A percentile compares a stretch with the other conserved stretches of the same genome.
Evolutionary conservation across 78 protist genomes (phyloP).

Genomic region (Dictyostelium intermedium): DNA sequence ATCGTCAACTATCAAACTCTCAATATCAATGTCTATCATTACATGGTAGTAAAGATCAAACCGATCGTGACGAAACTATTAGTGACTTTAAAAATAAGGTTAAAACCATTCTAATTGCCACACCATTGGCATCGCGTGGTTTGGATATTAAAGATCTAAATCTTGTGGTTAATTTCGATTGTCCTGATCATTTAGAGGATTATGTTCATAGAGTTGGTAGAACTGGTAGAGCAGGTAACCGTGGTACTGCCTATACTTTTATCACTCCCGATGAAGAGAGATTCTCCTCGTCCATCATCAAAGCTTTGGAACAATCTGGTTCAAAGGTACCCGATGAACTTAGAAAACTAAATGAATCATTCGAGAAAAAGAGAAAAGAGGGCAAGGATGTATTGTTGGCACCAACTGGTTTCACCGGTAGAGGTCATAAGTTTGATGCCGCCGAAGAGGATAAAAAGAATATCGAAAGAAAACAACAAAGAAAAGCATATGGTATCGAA

Average conservation of each 20-base stretch:
- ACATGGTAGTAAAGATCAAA: constrained; percentile 98
- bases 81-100: constrained; percentile 89
- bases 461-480: constrained; percentile 49
- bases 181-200: constrained; percentile 97
- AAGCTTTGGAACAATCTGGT: constrained; percentile 83
- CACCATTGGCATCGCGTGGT: constrained; percentile 99
- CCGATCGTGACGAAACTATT: constrained; percentile 94
- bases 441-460: constrained; percentile 39
- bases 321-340: constrained; percentile 75
- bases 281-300: constrained; percentile 79
- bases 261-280: constrained; percentile 87
- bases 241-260: constrained; percentile 96
- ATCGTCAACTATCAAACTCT: constrained; percentile 46
- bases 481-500: constrained; percentile 56
- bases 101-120: constrained; percentile 92
- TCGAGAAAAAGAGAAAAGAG: constrained; percentile 1
- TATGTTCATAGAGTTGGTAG: constrained; percentile 99
- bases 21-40: constrained; percentile 89
- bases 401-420: constrained; percentile 84
- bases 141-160: constrained; percentile 94
- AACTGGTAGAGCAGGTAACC: constrained; percentile 97
- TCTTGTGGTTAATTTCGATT: constrained; percentile 96
- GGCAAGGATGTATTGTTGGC: constrained; percentile 63
- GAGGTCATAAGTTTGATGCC: constrained; percentile 88
- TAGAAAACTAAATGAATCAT: constrained; percentile 8